These are phyloP conservation scores for Kwoniella dejecticola DNA, from an alignment of 768 basidiomycete species.

Conservation along the genomic window DNA sequence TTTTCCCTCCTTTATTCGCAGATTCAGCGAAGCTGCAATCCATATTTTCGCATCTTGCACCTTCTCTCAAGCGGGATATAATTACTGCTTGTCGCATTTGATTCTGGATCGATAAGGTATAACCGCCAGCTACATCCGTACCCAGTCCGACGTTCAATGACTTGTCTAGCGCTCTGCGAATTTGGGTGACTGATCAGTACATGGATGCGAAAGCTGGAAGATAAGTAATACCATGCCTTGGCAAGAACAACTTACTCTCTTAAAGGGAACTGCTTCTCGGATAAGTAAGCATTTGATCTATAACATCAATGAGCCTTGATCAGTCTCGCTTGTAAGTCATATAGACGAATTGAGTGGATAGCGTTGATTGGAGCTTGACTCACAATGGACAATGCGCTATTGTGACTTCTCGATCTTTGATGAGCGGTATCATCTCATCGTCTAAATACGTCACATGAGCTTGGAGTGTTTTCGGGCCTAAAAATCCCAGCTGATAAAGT, in stretches of 20 bases:
- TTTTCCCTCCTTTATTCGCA: constrained; percentile 20
- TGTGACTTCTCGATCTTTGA: constrained; percentile 63
- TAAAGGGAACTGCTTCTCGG: constrained; percentile 53
- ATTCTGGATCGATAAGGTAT: constrained; percentile 73
- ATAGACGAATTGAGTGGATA: neutral
- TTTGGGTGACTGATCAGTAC: too few relatives aligned
- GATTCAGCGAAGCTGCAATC: constrained; percentile 10
- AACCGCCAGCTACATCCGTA: constrained; percentile 83
- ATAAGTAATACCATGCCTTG: too few relatives aligned
- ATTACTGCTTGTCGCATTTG: constrained; percentile 78
- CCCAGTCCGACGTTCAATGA: constrained; percentile 77
- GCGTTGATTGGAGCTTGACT: neutral
- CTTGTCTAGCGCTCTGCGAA: constrained; percentile 69
- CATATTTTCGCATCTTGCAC: constrained; percentile 36
- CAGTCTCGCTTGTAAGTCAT: neutral
- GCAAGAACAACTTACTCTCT: constrained; percentile 35
- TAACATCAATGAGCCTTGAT: neutral
- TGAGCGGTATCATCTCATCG: constrained; percentile 60
- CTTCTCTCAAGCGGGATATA: constrained; percentile 70
- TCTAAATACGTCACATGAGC: constrained; percentile 85
- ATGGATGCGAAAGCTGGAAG: too few relatives aligned
- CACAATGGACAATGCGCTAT: constrained; percentile 80
- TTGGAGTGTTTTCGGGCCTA: constrained; percentile 71
- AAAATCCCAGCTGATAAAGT: constrained; percentile 62
- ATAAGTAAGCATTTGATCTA: constrained; percentile 80